Evolutionary conservation across 1,284 basidiomycete species (phyloP), one percentile per base, ranked within the genome.

Genomic region (Rhodotorula sp.): DNA sequence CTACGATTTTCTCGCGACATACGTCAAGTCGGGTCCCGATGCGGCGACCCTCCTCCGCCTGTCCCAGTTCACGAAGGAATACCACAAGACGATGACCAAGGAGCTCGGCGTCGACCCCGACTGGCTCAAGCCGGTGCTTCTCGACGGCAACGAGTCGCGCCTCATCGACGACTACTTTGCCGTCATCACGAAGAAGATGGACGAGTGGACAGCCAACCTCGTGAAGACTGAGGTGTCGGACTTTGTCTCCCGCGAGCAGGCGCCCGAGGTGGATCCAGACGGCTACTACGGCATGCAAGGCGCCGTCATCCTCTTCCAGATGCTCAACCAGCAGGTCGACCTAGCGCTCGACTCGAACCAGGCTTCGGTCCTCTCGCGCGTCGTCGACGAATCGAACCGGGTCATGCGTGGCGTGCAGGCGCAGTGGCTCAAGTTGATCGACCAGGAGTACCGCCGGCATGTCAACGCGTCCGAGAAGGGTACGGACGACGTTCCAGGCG

Each of bases 101-200:
- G 92, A 97, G 76, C 86, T 97, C 53, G 88, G 89, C 54, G 85
- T 98, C 44, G 86, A 91, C 0, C 82, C 87, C 0, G 90, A 92
- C 64, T 86, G 91, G 73, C 83, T 95, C n/a, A 87, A 92, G 67
- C 93, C 94, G 4, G 88, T 94, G 0, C 83, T 99, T 46, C 84
- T 99, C 24, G 94, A 92, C 68, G 95, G 95, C 66, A 92, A 93
- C 78, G 92, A 95, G 77, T 92, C 97, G 79, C 84, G 84, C 54
- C 87, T 99, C 65, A 94, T 99, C 76, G 95, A 99, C 77, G 94
- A 97, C 80, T 99, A 99, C 81, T 87, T 97, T 62, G 87, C 88
- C 73, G 85, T 98, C 72, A 95, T 99, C 81, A 88, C 95, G 79
- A 87, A 86, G 80, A 98, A 98, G 81, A 88, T 99, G 69, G 94